A percentile compares a stretch with the other conserved stretches of the same genome.
Evolutionary conservation across 163 green algal species (phyloP).

Genomic region (Chlorella variabilis): DNA sequence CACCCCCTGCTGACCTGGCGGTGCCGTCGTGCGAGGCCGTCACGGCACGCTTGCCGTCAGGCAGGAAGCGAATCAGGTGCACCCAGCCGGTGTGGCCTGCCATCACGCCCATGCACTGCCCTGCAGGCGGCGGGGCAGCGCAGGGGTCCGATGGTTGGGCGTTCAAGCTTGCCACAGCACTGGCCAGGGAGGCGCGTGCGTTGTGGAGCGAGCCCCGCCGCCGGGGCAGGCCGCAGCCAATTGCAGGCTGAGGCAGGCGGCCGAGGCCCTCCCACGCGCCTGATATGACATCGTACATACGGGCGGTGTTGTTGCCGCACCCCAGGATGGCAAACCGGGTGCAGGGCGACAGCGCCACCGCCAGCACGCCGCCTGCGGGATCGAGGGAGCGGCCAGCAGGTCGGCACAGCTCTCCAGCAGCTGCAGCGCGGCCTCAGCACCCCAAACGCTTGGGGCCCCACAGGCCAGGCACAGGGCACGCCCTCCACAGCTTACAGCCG

Average conservation of each 20-base stretch:
- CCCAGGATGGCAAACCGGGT: conserved; percentile 48
- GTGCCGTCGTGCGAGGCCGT: conserved; percentile 64
- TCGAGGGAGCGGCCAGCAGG: neutral
- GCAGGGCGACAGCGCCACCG: conserved; percentile 40
- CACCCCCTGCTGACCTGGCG: conserved; percentile 49
- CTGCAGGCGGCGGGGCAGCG: too few relatives aligned
- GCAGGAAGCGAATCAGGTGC: conserved; percentile 44
- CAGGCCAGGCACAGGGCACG: too few relatives aligned
- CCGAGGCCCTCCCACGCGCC: neutral
- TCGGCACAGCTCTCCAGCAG: neutral
- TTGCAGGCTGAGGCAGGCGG: too few relatives aligned
- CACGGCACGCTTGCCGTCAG: conserved; percentile 36
- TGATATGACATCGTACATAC: conserved; percentile 82
- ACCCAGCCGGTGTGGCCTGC: conserved; percentile 73
- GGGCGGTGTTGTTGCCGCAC: conserved; percentile 75
- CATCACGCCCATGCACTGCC: conserved; percentile 52
- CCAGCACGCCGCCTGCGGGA: conserved; percentile 12
- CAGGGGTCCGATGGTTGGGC: neutral
- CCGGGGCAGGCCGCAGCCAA: too few relatives aligned
- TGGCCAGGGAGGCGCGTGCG: too few relatives aligned
- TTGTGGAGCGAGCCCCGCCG: too few relatives aligned
- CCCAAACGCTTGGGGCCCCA: too few relatives aligned
- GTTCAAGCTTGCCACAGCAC: neutral
- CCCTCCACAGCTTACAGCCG: too few relatives aligned
- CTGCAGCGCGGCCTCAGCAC: too few relatives aligned